Evolutionary conservation across 148 eudicot species (phyloP), one percentile per base, ranked within the genome.

Genomic region (Gaultheria prostrata): DNA sequence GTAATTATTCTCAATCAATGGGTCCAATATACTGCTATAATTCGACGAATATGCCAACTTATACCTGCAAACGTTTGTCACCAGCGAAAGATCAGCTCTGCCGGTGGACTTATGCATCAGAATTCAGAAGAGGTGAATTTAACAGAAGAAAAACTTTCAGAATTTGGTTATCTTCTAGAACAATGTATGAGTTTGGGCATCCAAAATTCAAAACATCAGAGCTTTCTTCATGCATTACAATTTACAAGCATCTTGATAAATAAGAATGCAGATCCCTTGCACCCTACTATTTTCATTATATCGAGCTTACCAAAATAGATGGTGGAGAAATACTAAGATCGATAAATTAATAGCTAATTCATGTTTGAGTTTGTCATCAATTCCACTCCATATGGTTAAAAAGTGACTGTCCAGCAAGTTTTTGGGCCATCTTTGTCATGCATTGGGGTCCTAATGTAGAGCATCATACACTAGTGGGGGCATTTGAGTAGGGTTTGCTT

Each of bases 1-100:
- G 88, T 97, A 97, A 82, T 97, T 97, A 86, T 97, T 97, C 83
- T 94, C 95, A 65, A 97, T 84, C 81, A 93, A 81, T 2, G 93
- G 91, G 85, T 94, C 99, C 75, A 97, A 82, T 45, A 97, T 87
- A 54, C 79, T 86, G 86, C 93, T 93, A 82, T 87, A 97, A 85
- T 94, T 97, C 24, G 95, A 97, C 33, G 98, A 93, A 87, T 93
- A 97, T 45, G 98, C 99, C 89, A 97, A 78, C 82, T 91, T 93
- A 82, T 93, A 97, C 89, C 99, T 97, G 95, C 81, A 82, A 82
- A 53, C 20, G 48, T 82, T 73, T 51, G 33, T 81, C 61, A 75
- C 26, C 21, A 45, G 24, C 26, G 21, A 82, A 43, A 28, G 3
- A n/a, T 8, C 17, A 24, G 26, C 9, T 3, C 54, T 24, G 26